A percentile compares a stretch with the other conserved stretches of the same genome.
Conservation (phyloP, 2,329 filamentous ascomycete species). For the Cladorrhinum sp. region DNA sequence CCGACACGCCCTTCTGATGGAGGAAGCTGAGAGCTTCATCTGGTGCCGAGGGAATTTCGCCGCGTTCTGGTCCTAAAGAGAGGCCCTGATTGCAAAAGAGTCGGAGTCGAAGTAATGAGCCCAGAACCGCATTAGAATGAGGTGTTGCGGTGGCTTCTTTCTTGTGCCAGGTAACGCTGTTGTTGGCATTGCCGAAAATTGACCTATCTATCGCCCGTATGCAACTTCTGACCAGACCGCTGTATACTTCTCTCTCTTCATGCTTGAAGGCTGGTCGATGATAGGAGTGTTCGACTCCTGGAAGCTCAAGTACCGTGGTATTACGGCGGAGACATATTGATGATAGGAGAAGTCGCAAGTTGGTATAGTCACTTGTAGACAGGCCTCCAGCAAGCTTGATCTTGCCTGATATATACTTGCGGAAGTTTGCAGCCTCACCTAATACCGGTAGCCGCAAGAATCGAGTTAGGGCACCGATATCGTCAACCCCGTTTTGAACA, state of each 20-base stretch:
- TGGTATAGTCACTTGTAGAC: conserved; percentile 1
- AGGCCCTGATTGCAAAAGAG: conserved; percentile 1
- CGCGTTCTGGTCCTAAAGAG: not conserved
- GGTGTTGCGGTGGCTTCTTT: not conserved
- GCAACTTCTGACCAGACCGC: not conserved
- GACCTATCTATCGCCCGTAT: not conserved
- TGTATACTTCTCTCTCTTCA: not conserved
- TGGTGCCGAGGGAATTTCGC: not conserved
- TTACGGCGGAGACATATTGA: conserved; percentile 10
- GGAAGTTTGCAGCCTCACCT: conserved; percentile 3
- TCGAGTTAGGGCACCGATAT: conserved; percentile 2
- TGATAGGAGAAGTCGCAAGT: conserved; percentile 4
- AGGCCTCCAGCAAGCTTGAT: not conserved
- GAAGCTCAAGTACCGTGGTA: conserved; percentile 2
- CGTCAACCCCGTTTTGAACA: conserved; percentile 12
- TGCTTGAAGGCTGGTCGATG: not conserved
- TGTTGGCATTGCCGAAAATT: not conserved
- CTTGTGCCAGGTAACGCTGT: not conserved
- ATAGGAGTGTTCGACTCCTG: not conserved
- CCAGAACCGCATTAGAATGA: not conserved
- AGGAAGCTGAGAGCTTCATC: conserved; percentile 1
- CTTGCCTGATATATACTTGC: conserved; percentile 1
- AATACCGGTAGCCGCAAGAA: conserved; percentile 9
- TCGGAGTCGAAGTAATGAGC: not conserved
- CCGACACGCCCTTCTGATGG: not conserved